Conservation (phyloP, 192 early-diverging fungal species). For the Endogone sp. region DNA sequence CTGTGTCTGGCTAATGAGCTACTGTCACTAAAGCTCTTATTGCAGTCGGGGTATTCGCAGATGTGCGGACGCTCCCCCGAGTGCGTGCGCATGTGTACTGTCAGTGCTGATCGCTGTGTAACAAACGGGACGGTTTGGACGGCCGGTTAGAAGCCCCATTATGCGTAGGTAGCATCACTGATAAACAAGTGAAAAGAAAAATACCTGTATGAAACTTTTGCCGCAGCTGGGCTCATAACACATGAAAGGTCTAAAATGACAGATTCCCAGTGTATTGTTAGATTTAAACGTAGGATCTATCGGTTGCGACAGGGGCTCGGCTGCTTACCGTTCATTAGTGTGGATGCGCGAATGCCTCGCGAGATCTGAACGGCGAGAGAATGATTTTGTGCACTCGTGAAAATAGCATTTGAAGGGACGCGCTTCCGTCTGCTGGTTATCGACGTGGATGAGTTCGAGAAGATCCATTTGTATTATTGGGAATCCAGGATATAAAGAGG, state of each 20-base stretch:
- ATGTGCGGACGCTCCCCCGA: conserved; percentile 72
- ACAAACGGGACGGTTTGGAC: no score
- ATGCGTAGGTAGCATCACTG: not conserved
- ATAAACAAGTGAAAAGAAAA: not conserved
- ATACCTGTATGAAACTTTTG: conserved; percentile 75
- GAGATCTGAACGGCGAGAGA: conserved; percentile 67
- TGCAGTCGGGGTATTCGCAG: conserved; percentile 66
- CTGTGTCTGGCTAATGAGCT: conserved; percentile 74
- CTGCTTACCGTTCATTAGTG: conserved; percentile 71
- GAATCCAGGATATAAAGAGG: no score
- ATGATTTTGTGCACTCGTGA: conserved; percentile 64
- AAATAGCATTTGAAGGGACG: conserved; percentile 58
- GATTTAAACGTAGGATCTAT: not conserved
- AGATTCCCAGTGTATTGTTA: not conserved
- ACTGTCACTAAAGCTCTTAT: conserved; percentile 75
- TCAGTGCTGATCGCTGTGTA: conserved; percentile 77
- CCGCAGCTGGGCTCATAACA: conserved; percentile 62
- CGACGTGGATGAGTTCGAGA: conserved; percentile 53
- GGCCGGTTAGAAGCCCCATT: no score
- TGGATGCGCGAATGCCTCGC: conserved; percentile 77
- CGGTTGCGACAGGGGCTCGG: no score
- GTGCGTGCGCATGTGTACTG: conserved; percentile 76
- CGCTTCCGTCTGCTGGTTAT: conserved; percentile 40
- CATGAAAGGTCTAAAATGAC: conserved; percentile 51
- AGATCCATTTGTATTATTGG: conserved; percentile 53